These are phyloP conservation scores for Hyaloscypha bicolor DNA, from an alignment of 495 filamentous ascomycete species.

Conservation along the genomic window DNA sequence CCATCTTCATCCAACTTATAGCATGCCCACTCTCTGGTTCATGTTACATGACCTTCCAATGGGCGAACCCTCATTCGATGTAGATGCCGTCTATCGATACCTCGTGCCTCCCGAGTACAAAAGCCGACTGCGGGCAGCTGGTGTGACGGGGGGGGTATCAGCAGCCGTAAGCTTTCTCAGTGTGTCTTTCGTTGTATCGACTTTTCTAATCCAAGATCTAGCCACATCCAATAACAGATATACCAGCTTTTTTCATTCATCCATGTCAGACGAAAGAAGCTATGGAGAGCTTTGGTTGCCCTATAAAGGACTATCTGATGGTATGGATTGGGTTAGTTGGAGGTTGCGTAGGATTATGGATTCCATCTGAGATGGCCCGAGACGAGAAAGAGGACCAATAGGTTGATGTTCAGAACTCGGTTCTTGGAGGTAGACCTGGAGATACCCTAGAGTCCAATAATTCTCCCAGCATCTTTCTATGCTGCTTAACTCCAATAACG, in stretches of 20 bases:
- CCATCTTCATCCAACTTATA: slow-evolving; percentile 59
- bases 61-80: slow-evolving; percentile 43
- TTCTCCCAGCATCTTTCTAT: not conserved
- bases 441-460: not conserved
- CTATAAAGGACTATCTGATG: slow-evolving; percentile 69
- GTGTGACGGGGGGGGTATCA: slow-evolving; percentile 75
- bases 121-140: slow-evolving; percentile 55
- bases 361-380: slow-evolving; percentile 59
- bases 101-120: slow-evolving; percentile 65
- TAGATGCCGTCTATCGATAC: slow-evolving; percentile 68
- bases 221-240: slow-evolving; percentile 77
- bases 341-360: slow-evolving; percentile 68
- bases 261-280: slow-evolving; percentile 84
- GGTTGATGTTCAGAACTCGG: not conserved
- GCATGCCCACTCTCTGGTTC: slow-evolving; percentile 61
- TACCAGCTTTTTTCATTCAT: slow-evolving; percentile 80
- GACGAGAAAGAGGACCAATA: not conserved
- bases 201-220: slow-evolving; percentile 34
- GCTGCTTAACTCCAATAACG: slow-evolving; percentile 12
- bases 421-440: not conserved
- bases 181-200: slow-evolving; percentile 19
- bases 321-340: slow-evolving; percentile 82
- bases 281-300: slow-evolving; percentile 59
- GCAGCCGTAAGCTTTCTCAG: slow-evolving; percentile 61
- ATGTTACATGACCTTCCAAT: slow-evolving; percentile 48